These are phyloP conservation scores for Fusarium poae DNA, from an alignment of 2,329 filamentous ascomycete species.

Conservation along the genomic window DNA sequence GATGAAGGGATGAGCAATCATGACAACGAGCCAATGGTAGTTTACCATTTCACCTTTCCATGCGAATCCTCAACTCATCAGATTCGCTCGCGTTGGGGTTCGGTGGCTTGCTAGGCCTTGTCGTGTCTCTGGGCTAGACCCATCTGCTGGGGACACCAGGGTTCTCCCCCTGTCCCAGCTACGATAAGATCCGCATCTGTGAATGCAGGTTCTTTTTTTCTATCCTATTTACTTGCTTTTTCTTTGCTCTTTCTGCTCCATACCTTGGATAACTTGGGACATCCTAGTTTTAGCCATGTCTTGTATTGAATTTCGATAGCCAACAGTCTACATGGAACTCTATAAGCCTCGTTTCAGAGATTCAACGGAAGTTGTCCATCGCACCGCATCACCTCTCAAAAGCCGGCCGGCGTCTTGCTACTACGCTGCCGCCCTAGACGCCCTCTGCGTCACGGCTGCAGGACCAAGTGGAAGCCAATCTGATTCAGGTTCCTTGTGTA, in stretches of 20 bases:
- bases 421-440: constrained; percentile 32
- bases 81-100: constrained; percentile 42
- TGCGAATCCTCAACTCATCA: constrained; percentile 35
- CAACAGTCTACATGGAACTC: constrained; percentile 31
- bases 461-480: constrained; percentile 22
- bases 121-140: constrained; percentile 19
- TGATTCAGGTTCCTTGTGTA: constrained; percentile 22
- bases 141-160: constrained; percentile 35
- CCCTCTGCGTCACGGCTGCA: constrained; percentile 38
- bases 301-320: constrained; percentile 18
- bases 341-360: constrained; percentile 39
- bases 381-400: not conserved
- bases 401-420: constrained; percentile 23
- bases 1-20: constrained; percentile 26
- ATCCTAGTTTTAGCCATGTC: constrained; percentile 26
- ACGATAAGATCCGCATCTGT: constrained; percentile 46
- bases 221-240: constrained; percentile 2
- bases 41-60: constrained; percentile 33
- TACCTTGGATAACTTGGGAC: constrained; percentile 15
- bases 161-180: constrained; percentile 22
- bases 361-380: constrained; percentile 35
- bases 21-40: constrained; percentile 25
- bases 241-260: constrained; percentile 26
- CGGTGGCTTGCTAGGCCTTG: constrained; percentile 43
- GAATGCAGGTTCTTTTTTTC: constrained; percentile 20